phyloP scores from a whole-genome alignment of 2,329 filamentous ascomycete genomes.

The Leptographium procerum region DNA sequence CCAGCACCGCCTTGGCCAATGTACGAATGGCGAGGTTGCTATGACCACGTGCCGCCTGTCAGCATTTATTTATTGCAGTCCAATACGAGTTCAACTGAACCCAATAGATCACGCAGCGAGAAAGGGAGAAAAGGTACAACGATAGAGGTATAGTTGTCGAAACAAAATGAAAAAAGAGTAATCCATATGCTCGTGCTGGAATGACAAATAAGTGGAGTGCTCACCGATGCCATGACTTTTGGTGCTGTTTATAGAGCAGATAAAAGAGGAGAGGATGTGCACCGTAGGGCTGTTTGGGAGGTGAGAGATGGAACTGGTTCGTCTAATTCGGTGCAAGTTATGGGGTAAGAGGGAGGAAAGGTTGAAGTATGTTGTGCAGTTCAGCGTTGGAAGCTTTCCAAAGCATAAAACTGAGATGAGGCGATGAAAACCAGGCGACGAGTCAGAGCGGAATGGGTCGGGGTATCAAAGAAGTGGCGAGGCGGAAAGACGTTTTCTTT shows the following conservation, averaged over 20 bases:
- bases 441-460: not conserved
- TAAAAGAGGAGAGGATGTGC: not conserved
- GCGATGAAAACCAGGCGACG: not conserved
- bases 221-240: not conserved
- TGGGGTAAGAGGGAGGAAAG: not conserved
- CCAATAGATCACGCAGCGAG: not conserved
- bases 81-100: not conserved
- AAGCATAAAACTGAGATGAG: not conserved
- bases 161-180: not conserved
- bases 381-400: not conserved
- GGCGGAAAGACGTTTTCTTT: not conserved
- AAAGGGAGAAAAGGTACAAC: not conserved
- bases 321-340: not conserved
- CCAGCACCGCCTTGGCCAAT: slow-evolving; percentile 30
- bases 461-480: not conserved
- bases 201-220: not conserved
- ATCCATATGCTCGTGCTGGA: not conserved
- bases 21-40: slow-evolving; percentile 28
- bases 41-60: not conserved
- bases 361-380: not conserved
- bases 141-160: not conserved
- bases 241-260: not conserved
- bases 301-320: not conserved
- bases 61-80: not conserved
- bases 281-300: not conserved